These are phyloP conservation scores for Datura wrightii DNA, from an alignment of 257 asterid species.

Conservation along the genomic window DNA sequence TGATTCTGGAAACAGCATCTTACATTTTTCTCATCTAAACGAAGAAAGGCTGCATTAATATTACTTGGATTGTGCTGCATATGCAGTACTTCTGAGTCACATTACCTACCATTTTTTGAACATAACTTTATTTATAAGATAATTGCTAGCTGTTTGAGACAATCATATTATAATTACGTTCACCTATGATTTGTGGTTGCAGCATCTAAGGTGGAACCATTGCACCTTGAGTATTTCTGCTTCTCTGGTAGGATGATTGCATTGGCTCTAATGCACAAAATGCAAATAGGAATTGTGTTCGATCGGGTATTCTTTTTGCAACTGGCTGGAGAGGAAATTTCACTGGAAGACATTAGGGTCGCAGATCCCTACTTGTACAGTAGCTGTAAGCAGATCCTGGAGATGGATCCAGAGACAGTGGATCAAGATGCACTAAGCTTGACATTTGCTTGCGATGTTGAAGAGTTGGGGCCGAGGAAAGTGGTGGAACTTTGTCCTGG, in stretches of 20 bases:
- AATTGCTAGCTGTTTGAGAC: background rate
- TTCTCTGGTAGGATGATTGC: constrained; percentile 91
- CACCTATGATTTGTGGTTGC: constrained; percentile 34
- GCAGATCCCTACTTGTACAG: background rate
- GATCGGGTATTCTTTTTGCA: background rate
- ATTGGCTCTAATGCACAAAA: background rate
- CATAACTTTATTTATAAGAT: background rate
- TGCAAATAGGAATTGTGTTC: background rate
- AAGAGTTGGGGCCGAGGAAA: constrained; percentile 58
- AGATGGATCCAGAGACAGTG: constrained; percentile 64
- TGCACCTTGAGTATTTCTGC: constrained; percentile 78
- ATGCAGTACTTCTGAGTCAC: background rate
- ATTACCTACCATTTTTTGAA: background rate
- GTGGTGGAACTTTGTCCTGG: constrained; percentile 66
- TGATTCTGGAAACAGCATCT: background rate
- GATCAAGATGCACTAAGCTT: constrained; percentile 71
- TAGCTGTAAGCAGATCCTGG: background rate
- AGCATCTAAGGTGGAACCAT: constrained; percentile 50
- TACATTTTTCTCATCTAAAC: background rate
- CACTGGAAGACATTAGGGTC: background rate
- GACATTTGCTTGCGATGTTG: background rate
- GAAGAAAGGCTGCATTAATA: background rate
- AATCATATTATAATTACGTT: background rate
- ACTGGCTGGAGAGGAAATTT: background rate
- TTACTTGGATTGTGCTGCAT: background rate